A percentile compares a stretch with the other conserved stretches of the same genome.
Evolutionary conservation across 2,329 filamentous ascomycete species (phyloP).

Genomic region (Arthrinium phaeospermum): DNA sequence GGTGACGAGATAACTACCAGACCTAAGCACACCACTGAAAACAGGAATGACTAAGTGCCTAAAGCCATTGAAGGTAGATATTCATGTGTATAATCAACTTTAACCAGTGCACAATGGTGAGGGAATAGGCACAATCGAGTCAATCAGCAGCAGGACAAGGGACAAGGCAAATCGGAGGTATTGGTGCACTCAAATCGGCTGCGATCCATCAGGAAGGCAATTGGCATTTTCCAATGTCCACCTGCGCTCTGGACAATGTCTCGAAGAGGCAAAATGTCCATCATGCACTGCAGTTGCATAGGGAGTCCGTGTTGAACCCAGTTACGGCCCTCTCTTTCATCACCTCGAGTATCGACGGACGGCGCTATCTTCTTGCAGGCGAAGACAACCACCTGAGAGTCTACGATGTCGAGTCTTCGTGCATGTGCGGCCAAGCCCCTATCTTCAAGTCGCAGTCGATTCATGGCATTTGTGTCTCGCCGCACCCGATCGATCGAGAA

Average conservation of each 20-base stretch:
- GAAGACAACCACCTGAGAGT: slow-evolving; percentile 65
- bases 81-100: background rate
- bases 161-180: background rate
- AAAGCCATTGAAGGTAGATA: background rate
- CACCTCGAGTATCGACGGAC: slow-evolving; percentile 34
- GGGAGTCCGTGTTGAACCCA: slow-evolving; percentile 55
- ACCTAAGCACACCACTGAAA: background rate
- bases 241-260: background rate
- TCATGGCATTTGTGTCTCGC: slow-evolving; percentile 68
- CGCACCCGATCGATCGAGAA: slow-evolving; percentile 24
- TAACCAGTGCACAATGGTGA: background rate
- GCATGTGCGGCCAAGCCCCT: slow-evolving; percentile 47
- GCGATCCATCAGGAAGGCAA: background rate
- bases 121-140: background rate
- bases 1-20: background rate
- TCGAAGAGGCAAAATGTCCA: slow-evolving; percentile 26
- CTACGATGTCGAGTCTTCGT: slow-evolving; percentile 49
- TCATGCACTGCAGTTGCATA: slow-evolving; percentile 27
- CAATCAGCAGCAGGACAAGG: background rate
- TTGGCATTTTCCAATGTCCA: background rate
- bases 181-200: background rate
- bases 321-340: slow-evolving; percentile 66
- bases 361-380: slow-evolving; percentile 58
- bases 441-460: slow-evolving; percentile 74
- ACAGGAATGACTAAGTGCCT: background rate